Evolutionary conservation across 192 early-diverging fungal genomes (phyloP).

Genomic region (Thoreauomyces humboldtii): DNA sequence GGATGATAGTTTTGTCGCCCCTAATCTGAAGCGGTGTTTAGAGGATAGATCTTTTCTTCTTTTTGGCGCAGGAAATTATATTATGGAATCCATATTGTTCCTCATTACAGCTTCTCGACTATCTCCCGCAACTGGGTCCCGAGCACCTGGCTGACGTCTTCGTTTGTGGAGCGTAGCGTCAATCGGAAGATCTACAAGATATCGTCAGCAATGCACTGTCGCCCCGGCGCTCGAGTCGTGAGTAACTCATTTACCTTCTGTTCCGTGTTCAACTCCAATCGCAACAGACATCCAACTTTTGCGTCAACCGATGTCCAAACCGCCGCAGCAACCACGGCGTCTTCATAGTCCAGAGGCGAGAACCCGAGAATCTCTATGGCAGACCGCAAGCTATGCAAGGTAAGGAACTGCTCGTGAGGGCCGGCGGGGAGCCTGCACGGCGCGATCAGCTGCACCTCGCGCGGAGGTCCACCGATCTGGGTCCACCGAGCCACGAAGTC

Average conservation of each 20-base stretch:
- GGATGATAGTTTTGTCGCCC: no score
- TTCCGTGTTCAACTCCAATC: slow-evolving; percentile 83
- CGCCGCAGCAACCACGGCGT: slow-evolving; percentile 73
- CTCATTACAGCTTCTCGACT: slow-evolving; percentile 1
- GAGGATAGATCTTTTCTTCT: no score
- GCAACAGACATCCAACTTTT: slow-evolving; percentile 86
- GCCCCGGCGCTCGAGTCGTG: not conserved
- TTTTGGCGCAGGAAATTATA: no score
- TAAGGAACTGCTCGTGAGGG: no score
- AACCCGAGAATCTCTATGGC: not conserved
- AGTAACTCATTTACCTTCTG: slow-evolving; percentile 61
- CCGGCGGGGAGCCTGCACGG: not conserved
- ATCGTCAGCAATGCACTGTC: not conserved
- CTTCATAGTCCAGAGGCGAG: slow-evolving; percentile 1
- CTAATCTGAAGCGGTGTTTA: no score
- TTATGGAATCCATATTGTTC: no score
- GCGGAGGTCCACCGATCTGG: slow-evolving; percentile 86
- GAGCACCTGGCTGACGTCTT: slow-evolving; percentile 57
- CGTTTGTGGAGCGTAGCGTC: slow-evolving; percentile 86
- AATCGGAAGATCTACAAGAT: slow-evolving; percentile 76
- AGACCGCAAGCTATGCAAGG: not conserved
- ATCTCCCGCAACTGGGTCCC: slow-evolving; percentile 9
- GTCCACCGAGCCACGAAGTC: slow-evolving; percentile 93
- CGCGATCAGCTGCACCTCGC: slow-evolving; percentile 68
- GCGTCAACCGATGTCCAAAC: slow-evolving; percentile 70